Base-by-base conservation (phyloP, 2,329 filamentous ascomycete species). In the Arthrinium phaeospermum region DNA sequence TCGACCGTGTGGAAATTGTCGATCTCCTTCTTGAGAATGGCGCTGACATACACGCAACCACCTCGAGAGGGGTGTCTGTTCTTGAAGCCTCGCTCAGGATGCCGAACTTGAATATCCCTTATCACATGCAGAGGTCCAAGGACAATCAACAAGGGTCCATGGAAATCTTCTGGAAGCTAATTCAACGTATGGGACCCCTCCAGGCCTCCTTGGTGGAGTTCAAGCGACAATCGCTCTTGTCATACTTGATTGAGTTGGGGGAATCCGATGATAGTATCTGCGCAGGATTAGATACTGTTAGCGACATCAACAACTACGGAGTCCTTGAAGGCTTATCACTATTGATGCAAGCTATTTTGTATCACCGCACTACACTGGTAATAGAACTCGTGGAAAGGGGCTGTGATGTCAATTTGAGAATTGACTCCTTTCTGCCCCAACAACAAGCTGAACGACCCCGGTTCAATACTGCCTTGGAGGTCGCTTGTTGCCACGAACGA, bases 401-500 rank as follows among this genome's bases (percentile, higher is more conserved):
- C 27, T 16, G 4, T 19, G 51, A 57, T 6, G n/a, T 57, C 24
- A 57, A 57, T 7, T 13, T 57, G 51, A 27, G 27, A 14, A 57
- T 30, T 19, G 27, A 57, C 27, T 30, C 51, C 3, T 8, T 57
- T 19, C 27, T 27, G 8, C 14, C 13, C 14, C 27, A 19, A 19
- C 13, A 30, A 57, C 51, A 57, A 30, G 14, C 1, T 3, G 1
- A 1, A 2, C 1, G 0, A 2, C 27, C 27, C 8, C 4, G 1
- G 7, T 57, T 7, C 51, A 57, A 57, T 4, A 57, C 5, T 19
- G 51, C 51, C 19, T 19, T 57, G 12, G 27, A 57, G 13, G 4
- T 34, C 13, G 51, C 51, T 1, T 57, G 51, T 19, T 1, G 2
- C 2, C 3, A 51, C n/a, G 2, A 24, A 7, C 8, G 8, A 13